Base-by-base conservation (phyloP, 345 rosid genomes). In the Gynandropsis gynandra region DNA sequence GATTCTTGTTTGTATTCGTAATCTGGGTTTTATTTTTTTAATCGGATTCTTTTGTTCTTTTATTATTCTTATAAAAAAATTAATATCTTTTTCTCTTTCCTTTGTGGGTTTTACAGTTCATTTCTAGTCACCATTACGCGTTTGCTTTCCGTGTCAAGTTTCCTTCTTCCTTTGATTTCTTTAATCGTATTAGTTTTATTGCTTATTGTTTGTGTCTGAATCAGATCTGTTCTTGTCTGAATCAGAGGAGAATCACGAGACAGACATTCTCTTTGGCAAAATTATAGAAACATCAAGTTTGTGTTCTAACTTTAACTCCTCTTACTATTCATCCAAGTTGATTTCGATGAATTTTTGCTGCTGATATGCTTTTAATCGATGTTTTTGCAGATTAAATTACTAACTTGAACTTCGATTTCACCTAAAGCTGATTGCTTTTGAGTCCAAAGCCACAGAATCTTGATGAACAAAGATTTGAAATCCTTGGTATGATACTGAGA, bases 221-320 rank as follows among this genome's bases (percentile, higher is more conserved):
- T 67, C 80, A 69, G 89, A 85, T 76, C 89, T 82, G 76, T 50
- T 42, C 58, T 74, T 63, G 61, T 53, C 47, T 70, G 63, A 48
- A 47, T 5, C 29, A 24, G 2, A 24, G 29, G 29, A 24, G 29
- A 5, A 5, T 46, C 58, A 7, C 35, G 58, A 52, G 50, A 64
- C 79, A 71, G 66, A 74, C 80, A 75, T 76, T 72, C 80, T 74
- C 70, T 47, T 24, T 24, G 29, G 29, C 29, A 24, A 24, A 24
- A 24, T 24, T 24, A 33, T 18, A 33, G 1, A 42, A 24, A 2
- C 41, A 40, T 11, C 31, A 63, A 59, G 64, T 40, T 61, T 50
- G 61, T 63, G 50, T 46, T 55, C 29, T 24, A 5, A 5, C 29
- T 24, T 24, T 5, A 24, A 2, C 29, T 24, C 29, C 15, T 8